phyloP scores from a whole-genome alignment of 2,329 filamentous ascomycete genomes.

The Geoglossum cookeanum region DNA sequence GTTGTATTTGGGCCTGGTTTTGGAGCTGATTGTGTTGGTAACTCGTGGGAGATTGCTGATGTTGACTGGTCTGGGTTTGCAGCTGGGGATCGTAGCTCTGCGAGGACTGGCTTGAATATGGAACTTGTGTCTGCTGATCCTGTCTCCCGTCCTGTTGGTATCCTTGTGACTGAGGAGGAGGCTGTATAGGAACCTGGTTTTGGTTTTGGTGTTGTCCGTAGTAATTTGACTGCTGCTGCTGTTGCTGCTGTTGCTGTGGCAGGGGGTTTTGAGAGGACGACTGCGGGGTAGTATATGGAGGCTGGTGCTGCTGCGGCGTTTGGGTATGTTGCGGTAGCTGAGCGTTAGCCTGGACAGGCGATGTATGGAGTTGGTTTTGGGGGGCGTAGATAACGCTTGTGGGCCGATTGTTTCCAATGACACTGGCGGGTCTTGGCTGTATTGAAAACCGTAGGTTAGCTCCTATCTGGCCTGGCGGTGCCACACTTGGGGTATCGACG shows the following conservation, averaged over 20 bases:
- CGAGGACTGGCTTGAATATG: not conserved
- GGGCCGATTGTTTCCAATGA: not conserved
- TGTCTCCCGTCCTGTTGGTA: not conserved
- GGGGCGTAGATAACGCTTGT: not conserved
- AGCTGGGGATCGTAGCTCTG: constrained; percentile 1
- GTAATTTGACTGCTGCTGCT: not conserved
- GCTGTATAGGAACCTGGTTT: constrained; percentile 8
- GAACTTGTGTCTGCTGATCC: constrained; percentile 1
- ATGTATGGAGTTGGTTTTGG: not conserved
- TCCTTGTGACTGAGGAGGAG: constrained; percentile 8
- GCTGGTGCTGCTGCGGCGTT: not conserved
- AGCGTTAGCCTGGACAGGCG: not conserved
- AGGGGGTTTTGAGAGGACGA: constrained; percentile 5
- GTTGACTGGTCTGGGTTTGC: not conserved
- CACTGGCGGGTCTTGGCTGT: not conserved
- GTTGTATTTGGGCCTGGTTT: not conserved
- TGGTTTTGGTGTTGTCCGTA: constrained; percentile 4
- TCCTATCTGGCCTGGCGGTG: not conserved
- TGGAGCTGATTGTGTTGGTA: not conserved
- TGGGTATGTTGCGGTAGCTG: not conserved
- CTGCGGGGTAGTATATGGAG: constrained; percentile 4
- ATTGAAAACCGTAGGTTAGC: not conserved
- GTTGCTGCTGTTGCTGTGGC: not conserved
- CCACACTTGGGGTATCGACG: constrained; percentile 4
- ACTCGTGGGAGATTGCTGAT: not conserved